Conservation (phyloP, 1,139 yeast genomes). For the Zygosaccharomyces sapae region DNA sequence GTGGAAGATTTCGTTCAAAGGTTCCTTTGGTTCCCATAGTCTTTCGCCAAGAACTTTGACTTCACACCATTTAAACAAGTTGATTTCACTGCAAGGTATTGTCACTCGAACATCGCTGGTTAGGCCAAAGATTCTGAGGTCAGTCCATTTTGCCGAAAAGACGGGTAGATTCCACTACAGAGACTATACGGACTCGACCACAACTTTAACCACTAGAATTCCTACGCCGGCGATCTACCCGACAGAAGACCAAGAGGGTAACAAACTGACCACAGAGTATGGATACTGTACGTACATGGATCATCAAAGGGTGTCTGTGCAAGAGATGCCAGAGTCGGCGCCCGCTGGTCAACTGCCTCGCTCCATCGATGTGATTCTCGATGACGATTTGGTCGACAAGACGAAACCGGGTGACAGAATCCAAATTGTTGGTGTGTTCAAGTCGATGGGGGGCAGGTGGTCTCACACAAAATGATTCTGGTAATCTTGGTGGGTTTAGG, state of each 20-base stretch:
- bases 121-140: constrained; percentile 84
- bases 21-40: constrained; percentile 86
- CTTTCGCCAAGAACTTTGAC: constrained; percentile 85
- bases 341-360: constrained; percentile 98
- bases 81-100: constrained; percentile 91
- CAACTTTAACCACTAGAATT: constrained; percentile 59
- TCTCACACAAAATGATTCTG: constrained; percentile 38
- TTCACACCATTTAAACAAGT: constrained; percentile 68
- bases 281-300: constrained; percentile 92
- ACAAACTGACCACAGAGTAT: constrained; percentile 82
- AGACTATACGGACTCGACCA: constrained; percentile 90
- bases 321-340: constrained; percentile 97
- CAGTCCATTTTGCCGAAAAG: constrained; percentile 89
- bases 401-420: constrained; percentile 97
- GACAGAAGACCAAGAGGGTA: constrained; percentile 87
- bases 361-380: constrained; percentile 82
- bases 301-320: constrained; percentile 89
- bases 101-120: constrained; percentile 91
- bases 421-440: constrained; percentile 89
- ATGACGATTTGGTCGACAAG: constrained; percentile 87
- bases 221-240: constrained; percentile 92
- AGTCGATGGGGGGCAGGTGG: constrained; percentile 84
- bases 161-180: constrained; percentile 84
- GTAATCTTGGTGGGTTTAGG: constrained; percentile 62
- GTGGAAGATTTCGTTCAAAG: constrained; percentile 65